A percentile compares a stretch with the other conserved stretches of the same genome.
Conservation (phyloP, 495 filamentous ascomycete species). For the Neurospora hispaniola region DNA sequence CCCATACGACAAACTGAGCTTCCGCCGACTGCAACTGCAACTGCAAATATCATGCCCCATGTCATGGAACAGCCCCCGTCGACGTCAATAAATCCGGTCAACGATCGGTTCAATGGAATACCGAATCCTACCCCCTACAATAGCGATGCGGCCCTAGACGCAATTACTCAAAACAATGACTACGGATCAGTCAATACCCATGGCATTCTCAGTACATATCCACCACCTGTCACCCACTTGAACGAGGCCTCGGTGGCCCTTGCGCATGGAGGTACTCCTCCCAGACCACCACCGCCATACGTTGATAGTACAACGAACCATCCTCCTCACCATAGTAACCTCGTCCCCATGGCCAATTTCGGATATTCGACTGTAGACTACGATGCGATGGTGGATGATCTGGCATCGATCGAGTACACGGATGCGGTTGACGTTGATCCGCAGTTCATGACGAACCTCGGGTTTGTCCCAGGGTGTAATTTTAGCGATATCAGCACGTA, state of each 20-base stretch:
- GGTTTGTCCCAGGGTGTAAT: conserved; percentile 37
- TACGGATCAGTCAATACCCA: not conserved
- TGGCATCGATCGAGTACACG: conserved; percentile 51
- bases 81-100: not conserved
- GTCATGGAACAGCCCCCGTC: not conserved
- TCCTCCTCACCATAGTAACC: not conserved
- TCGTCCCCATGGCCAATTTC: not conserved
- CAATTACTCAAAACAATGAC: not conserved
- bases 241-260: not conserved
- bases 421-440: conserved; percentile 37
- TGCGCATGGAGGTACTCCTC: not conserved
- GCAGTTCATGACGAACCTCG: conserved; percentile 45
- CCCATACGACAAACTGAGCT: not conserved
- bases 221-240: not conserved
- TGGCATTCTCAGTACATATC: not conserved
- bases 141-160: not conserved
- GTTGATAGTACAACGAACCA: not conserved
- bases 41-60: not conserved
- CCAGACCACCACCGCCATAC: not conserved
- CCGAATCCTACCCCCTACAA: not conserved
- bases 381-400: conserved; percentile 52
- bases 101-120: not conserved
- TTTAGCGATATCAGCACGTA: conserved; percentile 17
- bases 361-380: conserved; percentile 26
- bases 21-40: not conserved